Evolutionary conservation across 352 stramenopile genomes (phyloP).

Genomic region (Thalassiosira delicatula): DNA sequence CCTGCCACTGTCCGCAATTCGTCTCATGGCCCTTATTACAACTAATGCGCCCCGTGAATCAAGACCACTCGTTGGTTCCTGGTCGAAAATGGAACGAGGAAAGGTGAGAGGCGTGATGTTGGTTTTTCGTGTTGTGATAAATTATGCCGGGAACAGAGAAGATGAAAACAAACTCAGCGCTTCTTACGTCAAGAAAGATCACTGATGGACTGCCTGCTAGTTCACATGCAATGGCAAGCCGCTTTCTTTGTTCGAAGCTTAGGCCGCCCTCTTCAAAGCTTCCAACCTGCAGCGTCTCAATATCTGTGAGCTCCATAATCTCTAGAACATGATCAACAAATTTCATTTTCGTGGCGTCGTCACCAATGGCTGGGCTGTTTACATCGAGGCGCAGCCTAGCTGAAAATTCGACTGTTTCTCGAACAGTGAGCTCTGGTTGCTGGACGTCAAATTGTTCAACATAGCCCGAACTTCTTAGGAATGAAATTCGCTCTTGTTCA

Average conservation of each 20-base stretch:
- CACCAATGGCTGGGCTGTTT: slow-evolving; percentile 56
- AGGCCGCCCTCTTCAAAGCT: slow-evolving; percentile 80
- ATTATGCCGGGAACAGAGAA: not conserved
- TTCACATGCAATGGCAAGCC: slow-evolving; percentile 91
- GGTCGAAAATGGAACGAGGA: too few species aligned
- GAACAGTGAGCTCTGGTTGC: slow-evolving; percentile 75
- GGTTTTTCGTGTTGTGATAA: slow-evolving; percentile 28
- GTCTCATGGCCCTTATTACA: slow-evolving; percentile 88
- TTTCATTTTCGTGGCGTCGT: slow-evolving; percentile 41
- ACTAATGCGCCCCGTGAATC: slow-evolving; percentile 83
- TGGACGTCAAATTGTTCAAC: slow-evolving; percentile 86
- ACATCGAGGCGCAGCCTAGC: slow-evolving; percentile 86
- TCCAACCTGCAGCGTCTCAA: slow-evolving; percentile 73
- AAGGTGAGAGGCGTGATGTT: too few species aligned
- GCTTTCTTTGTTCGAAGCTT: slow-evolving; percentile 89
- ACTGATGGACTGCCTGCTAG: slow-evolving; percentile 80
- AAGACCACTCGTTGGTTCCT: slow-evolving; percentile 59
- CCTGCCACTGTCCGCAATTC: slow-evolving; percentile 88
- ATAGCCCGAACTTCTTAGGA: slow-evolving; percentile 89
- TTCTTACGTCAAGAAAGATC: slow-evolving; percentile 87
- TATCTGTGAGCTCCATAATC: slow-evolving; percentile 69
- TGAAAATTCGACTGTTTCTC: slow-evolving; percentile 86
- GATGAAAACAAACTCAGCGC: not conserved
- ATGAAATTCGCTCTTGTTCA: slow-evolving; percentile 85
- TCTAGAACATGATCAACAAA: slow-evolving; percentile 68